These are phyloP conservation scores for Dalbergia cochinchinensis DNA, from an alignment of 306 rosid species.

Conservation along the genomic window DNA sequence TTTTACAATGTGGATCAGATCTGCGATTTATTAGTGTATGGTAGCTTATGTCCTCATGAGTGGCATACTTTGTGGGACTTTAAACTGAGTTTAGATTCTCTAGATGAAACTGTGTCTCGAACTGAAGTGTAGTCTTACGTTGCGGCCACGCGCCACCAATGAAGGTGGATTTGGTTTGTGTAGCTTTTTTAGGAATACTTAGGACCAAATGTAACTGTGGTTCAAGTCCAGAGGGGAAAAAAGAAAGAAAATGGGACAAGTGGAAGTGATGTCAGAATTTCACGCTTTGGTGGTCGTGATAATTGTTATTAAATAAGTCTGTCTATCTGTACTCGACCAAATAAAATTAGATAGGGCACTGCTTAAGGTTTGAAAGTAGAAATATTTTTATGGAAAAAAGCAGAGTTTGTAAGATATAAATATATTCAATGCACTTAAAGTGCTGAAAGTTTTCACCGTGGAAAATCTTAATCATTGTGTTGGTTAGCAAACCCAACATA, in stretches of 20 bases:
- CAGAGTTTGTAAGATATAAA: too few species aligned
- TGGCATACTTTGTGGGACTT: neutral
- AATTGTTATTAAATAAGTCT: neutral
- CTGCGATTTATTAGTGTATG: constrained; percentile 31
- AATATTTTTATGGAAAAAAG: too few species aligned
- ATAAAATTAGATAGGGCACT: neutral
- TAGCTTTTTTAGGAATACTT: neutral
- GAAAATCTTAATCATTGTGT: too few species aligned
- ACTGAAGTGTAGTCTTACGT: neutral
- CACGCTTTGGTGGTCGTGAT: neutral
- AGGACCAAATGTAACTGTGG: neutral
- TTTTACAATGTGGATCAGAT: constrained; percentile 59
- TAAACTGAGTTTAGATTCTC: constrained; percentile 11
- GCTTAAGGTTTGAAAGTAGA: too few species aligned
- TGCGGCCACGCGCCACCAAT: constrained; percentile 54
- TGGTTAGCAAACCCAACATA: too few species aligned
- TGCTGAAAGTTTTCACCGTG: too few species aligned
- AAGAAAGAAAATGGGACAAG: neutral
- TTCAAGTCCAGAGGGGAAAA: too few species aligned
- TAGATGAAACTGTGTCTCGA: neutral
- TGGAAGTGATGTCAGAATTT: constrained; percentile 26
- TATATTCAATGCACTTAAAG: too few species aligned
- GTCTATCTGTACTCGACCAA: neutral
- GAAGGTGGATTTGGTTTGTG: neutral
- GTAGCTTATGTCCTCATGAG: neutral